Percentiles rank a stretch among this genome's conserved stretches.
These are phyloP conservation scores for Parietichytrium sp. DNA, from an alignment of 108 stramenopile genomes.

Conservation along the genomic window DNA sequence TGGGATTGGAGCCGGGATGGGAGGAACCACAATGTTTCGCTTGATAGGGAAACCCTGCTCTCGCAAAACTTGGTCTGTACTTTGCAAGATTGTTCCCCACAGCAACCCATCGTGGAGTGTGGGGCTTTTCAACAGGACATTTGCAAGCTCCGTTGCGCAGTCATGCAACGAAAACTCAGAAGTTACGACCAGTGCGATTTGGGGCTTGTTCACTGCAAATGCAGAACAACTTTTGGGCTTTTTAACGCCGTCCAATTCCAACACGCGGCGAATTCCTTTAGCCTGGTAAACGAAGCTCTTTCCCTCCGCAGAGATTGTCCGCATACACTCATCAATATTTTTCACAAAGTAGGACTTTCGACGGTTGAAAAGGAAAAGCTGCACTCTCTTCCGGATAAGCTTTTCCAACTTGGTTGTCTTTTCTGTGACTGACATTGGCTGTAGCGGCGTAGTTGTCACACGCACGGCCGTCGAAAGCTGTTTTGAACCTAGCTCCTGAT, in stretches of 20 bases:
- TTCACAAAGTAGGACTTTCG: neutral
- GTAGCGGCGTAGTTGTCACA: neutral
- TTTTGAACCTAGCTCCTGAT: neutral
- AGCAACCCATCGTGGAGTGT: neutral
- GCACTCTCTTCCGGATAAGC: neutral
- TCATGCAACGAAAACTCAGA: neutral
- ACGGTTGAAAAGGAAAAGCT: slow-evolving; percentile 15
- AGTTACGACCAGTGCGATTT: neutral
- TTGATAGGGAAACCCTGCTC: slow-evolving; percentile 1
- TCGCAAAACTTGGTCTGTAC: neutral
- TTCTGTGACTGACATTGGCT: neutral
- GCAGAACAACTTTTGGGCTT: neutral
- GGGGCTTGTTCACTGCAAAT: neutral
- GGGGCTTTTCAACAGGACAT: neutral
- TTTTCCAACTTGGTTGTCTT: neutral
- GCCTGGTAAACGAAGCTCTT: neutral
- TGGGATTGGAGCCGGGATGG: neutral
- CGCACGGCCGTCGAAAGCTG: neutral
- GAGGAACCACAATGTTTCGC: neutral
- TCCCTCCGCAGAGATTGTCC: neutral
- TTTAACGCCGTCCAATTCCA: neutral
- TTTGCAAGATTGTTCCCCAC: slow-evolving; percentile 9
- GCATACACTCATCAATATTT: neutral
- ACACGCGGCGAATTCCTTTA: neutral
- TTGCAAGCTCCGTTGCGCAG: neutral